These are phyloP conservation scores for Cryphonectria japonica DNA, from an alignment of 2,329 filamentous ascomycete species.

Conservation along the genomic window DNA sequence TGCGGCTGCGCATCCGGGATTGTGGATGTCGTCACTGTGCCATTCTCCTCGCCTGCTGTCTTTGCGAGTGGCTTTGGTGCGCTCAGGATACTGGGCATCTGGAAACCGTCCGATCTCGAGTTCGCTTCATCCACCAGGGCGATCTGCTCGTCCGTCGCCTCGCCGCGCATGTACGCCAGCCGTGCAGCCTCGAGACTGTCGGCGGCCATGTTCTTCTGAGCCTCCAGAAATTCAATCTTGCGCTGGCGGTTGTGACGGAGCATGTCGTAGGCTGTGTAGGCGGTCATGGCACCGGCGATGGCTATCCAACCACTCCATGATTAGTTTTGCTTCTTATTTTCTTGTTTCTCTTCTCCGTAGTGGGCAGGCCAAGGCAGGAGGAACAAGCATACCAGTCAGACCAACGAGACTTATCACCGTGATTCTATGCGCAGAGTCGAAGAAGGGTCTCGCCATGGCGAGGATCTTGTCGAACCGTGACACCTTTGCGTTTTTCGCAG, in stretches of 20 bases:
- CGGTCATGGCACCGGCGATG: slow-evolving; percentile 58
- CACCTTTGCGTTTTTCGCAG: slow-evolving; percentile 63
- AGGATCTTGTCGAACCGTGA: slow-evolving; percentile 57
- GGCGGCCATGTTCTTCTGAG: slow-evolving; percentile 57
- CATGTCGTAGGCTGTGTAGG: slow-evolving; percentile 66
- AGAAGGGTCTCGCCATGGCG: slow-evolving; percentile 51
- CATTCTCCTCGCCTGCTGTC: slow-evolving; percentile 23
- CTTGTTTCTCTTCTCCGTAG: neutral
- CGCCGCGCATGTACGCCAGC: slow-evolving; percentile 62
- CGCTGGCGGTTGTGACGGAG: slow-evolving; percentile 63
- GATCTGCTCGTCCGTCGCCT: slow-evolving; percentile 60
- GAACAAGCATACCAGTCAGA: slow-evolving; percentile 54
- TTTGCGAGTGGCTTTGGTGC: slow-evolving; percentile 39
- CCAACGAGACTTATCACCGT: slow-evolving; percentile 59
- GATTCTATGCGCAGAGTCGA: slow-evolving; percentile 60
- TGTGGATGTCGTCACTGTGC: slow-evolving; percentile 33
- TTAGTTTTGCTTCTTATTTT: slow-evolving; percentile 12
- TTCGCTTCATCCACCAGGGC: slow-evolving; percentile 61
- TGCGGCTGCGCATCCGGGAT: slow-evolving; percentile 35
- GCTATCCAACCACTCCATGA: slow-evolving; percentile 40
- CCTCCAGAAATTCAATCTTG: slow-evolving; percentile 60
- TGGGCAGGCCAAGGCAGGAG: neutral
- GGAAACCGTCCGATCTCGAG: slow-evolving; percentile 49
- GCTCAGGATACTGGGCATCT: slow-evolving; percentile 56
- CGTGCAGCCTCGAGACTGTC: slow-evolving; percentile 61